A percentile compares a stretch with the other conserved stretches of the same genome.
Evolutionary conservation across 257 asterid species (phyloP).

Genomic region (Penstemon barbatus): DNA sequence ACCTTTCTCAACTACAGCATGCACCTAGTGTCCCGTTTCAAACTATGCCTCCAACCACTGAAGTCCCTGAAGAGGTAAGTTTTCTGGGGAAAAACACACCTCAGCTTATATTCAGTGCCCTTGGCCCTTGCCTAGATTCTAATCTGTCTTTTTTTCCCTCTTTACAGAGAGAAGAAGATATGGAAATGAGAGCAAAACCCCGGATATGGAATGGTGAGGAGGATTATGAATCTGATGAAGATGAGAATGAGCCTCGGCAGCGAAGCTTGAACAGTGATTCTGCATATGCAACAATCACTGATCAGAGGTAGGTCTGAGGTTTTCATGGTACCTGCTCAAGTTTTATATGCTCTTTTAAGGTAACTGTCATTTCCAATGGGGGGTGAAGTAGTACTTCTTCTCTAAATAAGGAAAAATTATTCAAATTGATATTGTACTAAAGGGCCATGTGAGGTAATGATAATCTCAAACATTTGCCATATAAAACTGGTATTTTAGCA

Average conservation of each 20-base stretch:
- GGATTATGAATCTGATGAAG: slow-evolving; percentile 72
- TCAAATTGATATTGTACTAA: slow-evolving; percentile 10
- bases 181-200: slow-evolving; percentile 81
- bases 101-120: not conserved
- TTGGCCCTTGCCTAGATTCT: slow-evolving; percentile 27
- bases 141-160: slow-evolving; percentile 17
- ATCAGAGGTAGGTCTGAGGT: slow-evolving; percentile 46
- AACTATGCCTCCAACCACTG: slow-evolving; percentile 57
- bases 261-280: slow-evolving; percentile 47
- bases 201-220: slow-evolving; percentile 83
- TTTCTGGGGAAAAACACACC: slow-evolving; percentile 9
- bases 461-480: slow-evolving; percentile 1
- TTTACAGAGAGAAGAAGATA: slow-evolving; percentile 63
- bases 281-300: slow-evolving; percentile 35
- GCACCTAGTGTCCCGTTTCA: slow-evolving; percentile 87
- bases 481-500: not conserved
- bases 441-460: slow-evolving; percentile 13
- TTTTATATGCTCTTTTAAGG: slow-evolving; percentile 9
- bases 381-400: not conserved
- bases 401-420: not conserved
- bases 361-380: not conserved
- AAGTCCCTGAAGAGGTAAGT: slow-evolving; percentile 78
- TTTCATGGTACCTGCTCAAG: slow-evolving; percentile 2
- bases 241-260: slow-evolving; percentile 46
- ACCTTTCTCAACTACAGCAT: slow-evolving; percentile 69